Conservation (phyloP, 305 asterid species). For the Striga hermonthica region DNA sequence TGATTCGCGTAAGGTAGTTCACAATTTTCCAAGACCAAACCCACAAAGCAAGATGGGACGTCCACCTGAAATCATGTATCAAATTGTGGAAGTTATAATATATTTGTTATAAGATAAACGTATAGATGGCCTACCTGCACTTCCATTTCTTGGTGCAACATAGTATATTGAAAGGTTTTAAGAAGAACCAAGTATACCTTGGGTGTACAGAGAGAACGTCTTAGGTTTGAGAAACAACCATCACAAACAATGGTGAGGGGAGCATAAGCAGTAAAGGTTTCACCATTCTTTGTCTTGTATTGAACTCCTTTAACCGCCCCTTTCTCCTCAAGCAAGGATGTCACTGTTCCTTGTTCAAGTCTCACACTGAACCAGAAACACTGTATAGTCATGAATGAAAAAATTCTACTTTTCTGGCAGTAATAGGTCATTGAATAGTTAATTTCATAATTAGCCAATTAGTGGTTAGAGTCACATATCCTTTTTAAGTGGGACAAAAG, state of each 20-base stretch:
- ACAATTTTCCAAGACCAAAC: conserved; percentile 63
- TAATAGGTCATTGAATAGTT: neutral
- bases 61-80: conserved; percentile 52
- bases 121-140: too few relatives aligned
- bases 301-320: conserved; percentile 66
- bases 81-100: neutral
- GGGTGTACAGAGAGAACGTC: conserved; percentile 68
- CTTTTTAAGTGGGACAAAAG: neutral
- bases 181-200: conserved; percentile 38
- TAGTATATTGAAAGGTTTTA: neutral
- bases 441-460: neutral
- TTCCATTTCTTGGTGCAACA: too few relatives aligned
- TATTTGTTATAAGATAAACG: neutral
- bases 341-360: conserved; percentile 78
- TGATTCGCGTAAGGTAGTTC: conserved; percentile 65
- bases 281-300: conserved; percentile 67
- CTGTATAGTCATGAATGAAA: neutral
- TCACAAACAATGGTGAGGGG: conserved; percentile 84
- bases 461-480: too few relatives aligned
- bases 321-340: conserved; percentile 60
- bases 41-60: conserved; percentile 65
- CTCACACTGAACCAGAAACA: conserved; percentile 46
- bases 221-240: conserved; percentile 73
- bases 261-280: conserved; percentile 48
- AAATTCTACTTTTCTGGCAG: neutral